These are phyloP conservation scores for Aspergillus pseudotamarii DNA, from an alignment of 2,329 filamentous ascomycete species.

Conservation along the genomic window DNA sequence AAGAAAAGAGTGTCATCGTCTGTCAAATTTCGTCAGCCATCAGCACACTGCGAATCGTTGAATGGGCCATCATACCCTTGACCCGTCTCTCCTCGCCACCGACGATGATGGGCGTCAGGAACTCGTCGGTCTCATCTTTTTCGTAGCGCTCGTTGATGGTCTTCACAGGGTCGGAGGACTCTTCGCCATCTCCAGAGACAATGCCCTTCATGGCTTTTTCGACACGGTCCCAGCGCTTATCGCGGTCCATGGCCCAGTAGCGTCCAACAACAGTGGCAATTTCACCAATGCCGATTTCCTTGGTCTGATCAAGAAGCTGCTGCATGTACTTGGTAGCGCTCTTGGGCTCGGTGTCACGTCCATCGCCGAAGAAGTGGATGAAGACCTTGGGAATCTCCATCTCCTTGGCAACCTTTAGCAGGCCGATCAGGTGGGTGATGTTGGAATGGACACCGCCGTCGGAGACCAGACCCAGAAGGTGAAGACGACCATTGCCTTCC, in stretches of 20 bases:
- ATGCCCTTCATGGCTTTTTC: conserved; percentile 88
- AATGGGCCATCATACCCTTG: conserved; percentile 62
- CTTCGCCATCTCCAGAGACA: conserved; percentile 82
- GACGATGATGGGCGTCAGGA: conserved; percentile 95
- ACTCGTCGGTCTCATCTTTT: conserved; percentile 90
- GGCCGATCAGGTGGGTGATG: conserved; percentile 86
- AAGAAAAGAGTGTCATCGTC: conserved; percentile 96
- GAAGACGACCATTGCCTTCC: conserved; percentile 85
- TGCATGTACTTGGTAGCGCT: conserved; percentile 86
- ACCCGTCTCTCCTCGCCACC: conserved; percentile 84
- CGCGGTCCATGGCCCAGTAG: conserved; percentile 99
- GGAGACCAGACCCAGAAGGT: conserved; percentile 88
- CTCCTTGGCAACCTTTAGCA: conserved; percentile 88
- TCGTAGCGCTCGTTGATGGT: conserved; percentile 87
- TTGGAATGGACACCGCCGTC: conserved; percentile 97
- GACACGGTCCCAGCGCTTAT: conserved; percentile 97
- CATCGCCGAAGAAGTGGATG: conserved; percentile 99
- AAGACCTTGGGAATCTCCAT: conserved; percentile 86
- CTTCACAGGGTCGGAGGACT: conserved; percentile 79
- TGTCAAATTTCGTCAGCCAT: conserved; percentile 40
- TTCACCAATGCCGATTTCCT: conserved; percentile 84
- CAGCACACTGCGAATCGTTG: not conserved
- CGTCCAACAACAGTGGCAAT: conserved; percentile 91
- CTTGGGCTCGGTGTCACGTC: conserved; percentile 97
- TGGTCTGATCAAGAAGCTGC: conserved; percentile 75